phyloP scores from a whole-genome alignment of 495 filamentous ascomycete species.

The Cryomyces minteri region DNA sequence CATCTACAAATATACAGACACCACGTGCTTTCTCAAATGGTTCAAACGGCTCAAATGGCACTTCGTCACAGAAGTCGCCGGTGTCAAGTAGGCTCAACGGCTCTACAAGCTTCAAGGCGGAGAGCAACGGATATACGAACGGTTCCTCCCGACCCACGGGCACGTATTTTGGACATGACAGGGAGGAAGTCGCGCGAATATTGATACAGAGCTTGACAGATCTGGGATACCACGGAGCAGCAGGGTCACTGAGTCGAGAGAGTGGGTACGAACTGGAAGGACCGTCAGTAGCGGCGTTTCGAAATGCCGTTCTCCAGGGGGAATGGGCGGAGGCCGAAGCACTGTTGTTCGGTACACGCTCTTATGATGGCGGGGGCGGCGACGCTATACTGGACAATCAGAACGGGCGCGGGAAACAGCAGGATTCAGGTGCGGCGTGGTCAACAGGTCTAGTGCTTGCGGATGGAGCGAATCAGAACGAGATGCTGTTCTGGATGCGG shows the following conservation, averaged over 20 bases:
- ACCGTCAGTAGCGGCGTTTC: constrained; percentile 65
- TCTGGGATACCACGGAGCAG: constrained; percentile 66
- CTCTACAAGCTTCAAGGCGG: constrained; percentile 18
- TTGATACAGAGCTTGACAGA: constrained; percentile 81
- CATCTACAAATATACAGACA: constrained; percentile 28
- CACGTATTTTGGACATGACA: constrained; percentile 62
- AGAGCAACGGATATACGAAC: constrained; percentile 25
- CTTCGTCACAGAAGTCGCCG: constrained; percentile 22
- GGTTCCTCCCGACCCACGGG: constrained; percentile 22
- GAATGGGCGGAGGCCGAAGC: constrained; percentile 73
- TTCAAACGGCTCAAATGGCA: constrained; percentile 16
- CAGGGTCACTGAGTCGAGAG: constrained; percentile 52
- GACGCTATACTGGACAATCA: constrained; percentile 18
- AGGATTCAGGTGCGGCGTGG: neutral
- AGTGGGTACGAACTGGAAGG: constrained; percentile 85
- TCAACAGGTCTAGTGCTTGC: constrained; percentile 27
- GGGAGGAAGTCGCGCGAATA: constrained; percentile 85
- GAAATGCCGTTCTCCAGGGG: constrained; percentile 62
- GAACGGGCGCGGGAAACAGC: neutral
- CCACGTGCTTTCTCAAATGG: constrained; percentile 31
- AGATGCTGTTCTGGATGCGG: constrained; percentile 62
- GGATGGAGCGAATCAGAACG: constrained; percentile 35
- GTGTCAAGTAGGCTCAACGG: constrained; percentile 30
- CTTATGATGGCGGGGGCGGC: constrained; percentile 30
- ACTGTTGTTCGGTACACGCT: constrained; percentile 41